phyloP scores from a whole-genome alignment of 345 rosid genomes.

The Gossypium herbaceum region DNA sequence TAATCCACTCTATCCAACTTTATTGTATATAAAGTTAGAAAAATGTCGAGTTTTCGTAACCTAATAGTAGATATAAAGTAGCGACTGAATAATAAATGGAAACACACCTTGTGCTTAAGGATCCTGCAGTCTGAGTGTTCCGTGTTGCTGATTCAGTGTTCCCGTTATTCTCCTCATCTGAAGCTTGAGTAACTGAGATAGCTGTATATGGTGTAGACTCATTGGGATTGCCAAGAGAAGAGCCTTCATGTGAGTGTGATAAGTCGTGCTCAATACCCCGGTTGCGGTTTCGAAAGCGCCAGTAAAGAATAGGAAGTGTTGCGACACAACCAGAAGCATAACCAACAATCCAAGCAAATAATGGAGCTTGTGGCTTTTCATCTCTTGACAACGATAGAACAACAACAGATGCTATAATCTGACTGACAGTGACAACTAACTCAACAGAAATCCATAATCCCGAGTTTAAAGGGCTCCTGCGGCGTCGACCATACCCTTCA shows the following conservation, averaged over 20 bases:
- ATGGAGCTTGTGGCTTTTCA: slow-evolving; percentile 78
- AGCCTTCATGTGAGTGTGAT: slow-evolving; percentile 31
- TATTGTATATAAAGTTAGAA: not conserved
- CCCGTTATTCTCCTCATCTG: slow-evolving; percentile 48
- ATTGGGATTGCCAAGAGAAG: slow-evolving; percentile 35
- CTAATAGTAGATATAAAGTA: not conserved
- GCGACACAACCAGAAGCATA: slow-evolving; percentile 83
- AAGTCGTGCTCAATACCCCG: slow-evolving; percentile 38
- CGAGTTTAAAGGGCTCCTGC: slow-evolving; percentile 73
- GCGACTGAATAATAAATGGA: not conserved
- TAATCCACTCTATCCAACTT: not conserved
- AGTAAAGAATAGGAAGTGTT: slow-evolving; percentile 72
- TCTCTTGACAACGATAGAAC: slow-evolving; percentile 58
- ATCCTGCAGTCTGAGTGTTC: slow-evolving; percentile 36
- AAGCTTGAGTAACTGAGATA: slow-evolving; percentile 49
- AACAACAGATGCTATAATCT: slow-evolving; percentile 71
- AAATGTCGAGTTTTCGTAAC: not conserved
- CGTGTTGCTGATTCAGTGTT: slow-evolving; percentile 23
- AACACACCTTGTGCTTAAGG: slow-evolving; percentile 44
- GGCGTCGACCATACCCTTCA: slow-evolving; percentile 46
- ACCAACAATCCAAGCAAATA: slow-evolving; percentile 75
- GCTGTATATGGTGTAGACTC: slow-evolving; percentile 59
- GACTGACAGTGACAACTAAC: slow-evolving; percentile 61
- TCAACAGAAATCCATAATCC: slow-evolving; percentile 81
- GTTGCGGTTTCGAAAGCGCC: slow-evolving; percentile 61